Base-by-base conservation (phyloP, 2,329 filamentous ascomycete species). In the Nigrograna mackinnonii region DNA sequence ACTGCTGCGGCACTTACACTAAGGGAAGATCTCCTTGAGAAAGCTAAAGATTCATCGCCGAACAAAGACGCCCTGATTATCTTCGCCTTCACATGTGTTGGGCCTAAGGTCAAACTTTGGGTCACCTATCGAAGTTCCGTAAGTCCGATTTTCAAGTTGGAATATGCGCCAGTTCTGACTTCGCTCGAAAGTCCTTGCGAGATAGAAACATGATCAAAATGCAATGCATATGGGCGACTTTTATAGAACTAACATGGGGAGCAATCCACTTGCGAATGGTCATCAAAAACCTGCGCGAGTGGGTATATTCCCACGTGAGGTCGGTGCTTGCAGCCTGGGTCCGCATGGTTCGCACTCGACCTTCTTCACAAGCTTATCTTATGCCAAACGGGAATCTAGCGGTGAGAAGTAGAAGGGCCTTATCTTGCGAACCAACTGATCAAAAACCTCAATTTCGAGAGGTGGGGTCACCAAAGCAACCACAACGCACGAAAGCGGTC, bases 201-300 rank as follows among this genome's bases (percentile, higher is more conserved):
- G n/a, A n/a, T n/a, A n/a, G n/a, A n/a, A n/a, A n/a, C n/a, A n/a
- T n/a, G 9, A 28, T 28, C n/a, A 9, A 28, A 9, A 50, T 53
- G 50, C 22, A 18, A 21, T 53, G 50, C 32, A 49, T 53, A 14
- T 53, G 47, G 50, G 44, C 47, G 14, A 50, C 47, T 12, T 46
- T 47, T 24, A 32, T 53, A 5, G 43, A 53, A 28, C 37, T 53
- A 21, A 44, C 45, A 4, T 53, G 50, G 50, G 50, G 50, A 16
- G 45, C 44, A 14, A 39, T 50, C 2, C 22, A 30, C 21, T 28
- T 53, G n/a, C 47, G 41, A 14, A 42, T 39, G 30, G 30, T 47
- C 6, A 36, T 53, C 11, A 35, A 48, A 14, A 53, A 49, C 39
- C 33, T 53, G 38, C 38, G 21, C 12, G 22, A 48, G 20, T 53